Evolutionary conservation across 257 asterid species (phyloP).

Genomic region (Scutellaria barbata): DNA sequence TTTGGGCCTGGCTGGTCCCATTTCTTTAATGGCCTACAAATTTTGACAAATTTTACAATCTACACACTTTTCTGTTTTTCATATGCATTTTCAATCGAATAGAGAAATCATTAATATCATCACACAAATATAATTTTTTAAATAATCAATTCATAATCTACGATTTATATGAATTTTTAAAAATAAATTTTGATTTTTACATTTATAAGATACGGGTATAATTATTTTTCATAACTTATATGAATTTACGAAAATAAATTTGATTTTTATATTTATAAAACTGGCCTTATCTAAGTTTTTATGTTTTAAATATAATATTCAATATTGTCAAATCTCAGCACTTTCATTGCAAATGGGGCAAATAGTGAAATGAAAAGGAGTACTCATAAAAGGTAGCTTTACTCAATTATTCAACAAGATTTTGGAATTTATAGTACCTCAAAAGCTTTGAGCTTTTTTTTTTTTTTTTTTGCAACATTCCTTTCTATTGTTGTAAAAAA

Average conservation of each 20-base stretch:
- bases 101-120: too few relatives aligned
- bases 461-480: too few relatives aligned
- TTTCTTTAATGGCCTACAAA: constrained; percentile 25
- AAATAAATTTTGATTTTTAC: too few relatives aligned
- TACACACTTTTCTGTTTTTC: constrained; percentile 11
- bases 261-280: too few relatives aligned
- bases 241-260: too few relatives aligned
- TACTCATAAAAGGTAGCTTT: constrained; percentile 1
- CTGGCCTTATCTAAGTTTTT: too few relatives aligned
- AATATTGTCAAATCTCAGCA: constrained; percentile 4
- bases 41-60: constrained; percentile 5
- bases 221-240: too few relatives aligned
- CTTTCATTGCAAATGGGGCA: constrained; percentile 11
- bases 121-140: too few relatives aligned
- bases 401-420: neutral
- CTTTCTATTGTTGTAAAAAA: neutral
- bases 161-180: too few relatives aligned
- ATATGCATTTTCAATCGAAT: neutral
- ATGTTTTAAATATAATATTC: neutral
- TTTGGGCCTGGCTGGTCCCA: constrained; percentile 23
- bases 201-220: too few relatives aligned
- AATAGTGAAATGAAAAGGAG: neutral
- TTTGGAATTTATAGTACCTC: constrained; percentile 14
- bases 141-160: too few relatives aligned
- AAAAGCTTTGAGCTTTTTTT: neutral